Conservation (phyloP, 345 rosid genomes). For the Anacardium occidentale region DNA sequence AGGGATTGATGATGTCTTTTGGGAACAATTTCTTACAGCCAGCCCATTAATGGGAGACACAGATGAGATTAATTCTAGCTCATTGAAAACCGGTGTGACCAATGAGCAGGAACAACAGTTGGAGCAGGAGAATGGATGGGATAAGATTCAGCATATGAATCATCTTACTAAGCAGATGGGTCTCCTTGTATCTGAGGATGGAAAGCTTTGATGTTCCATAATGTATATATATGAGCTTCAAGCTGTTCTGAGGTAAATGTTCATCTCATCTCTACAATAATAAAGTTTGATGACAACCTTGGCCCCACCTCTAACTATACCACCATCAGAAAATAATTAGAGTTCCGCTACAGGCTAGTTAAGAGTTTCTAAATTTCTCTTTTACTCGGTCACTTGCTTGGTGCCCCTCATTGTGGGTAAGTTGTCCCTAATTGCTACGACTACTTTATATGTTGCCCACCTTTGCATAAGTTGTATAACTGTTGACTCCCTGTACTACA, state of each 20-base stretch:
- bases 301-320: neutral
- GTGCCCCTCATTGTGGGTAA: neutral
- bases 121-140: constrained; percentile 40
- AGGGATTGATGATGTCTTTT: constrained; percentile 51
- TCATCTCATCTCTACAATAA: constrained; percentile 6
- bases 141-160: constrained; percentile 48
- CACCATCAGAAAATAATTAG: neutral
- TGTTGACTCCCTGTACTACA: neutral
- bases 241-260: constrained; percentile 26
- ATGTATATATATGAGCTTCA: constrained; percentile 10
- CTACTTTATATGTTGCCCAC: neutral
- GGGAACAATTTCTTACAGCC: constrained; percentile 63
- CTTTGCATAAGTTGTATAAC: neutral
- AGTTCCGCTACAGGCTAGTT: constrained; percentile 1
- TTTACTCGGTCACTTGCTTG: neutral
- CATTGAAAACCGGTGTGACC: constrained; percentile 36
- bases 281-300: neutral
- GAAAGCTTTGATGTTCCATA: constrained; percentile 30
- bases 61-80: constrained; percentile 45
- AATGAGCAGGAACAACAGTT: constrained; percentile 32
- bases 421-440: neutral
- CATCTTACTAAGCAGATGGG: constrained; percentile 72
- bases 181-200: constrained; percentile 53
- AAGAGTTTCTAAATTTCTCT: neutral
- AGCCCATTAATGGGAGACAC: constrained; percentile 51